Conservation (phyloP, 2,329 filamentous ascomycete genomes). For the Penicillium polonicum region DNA sequence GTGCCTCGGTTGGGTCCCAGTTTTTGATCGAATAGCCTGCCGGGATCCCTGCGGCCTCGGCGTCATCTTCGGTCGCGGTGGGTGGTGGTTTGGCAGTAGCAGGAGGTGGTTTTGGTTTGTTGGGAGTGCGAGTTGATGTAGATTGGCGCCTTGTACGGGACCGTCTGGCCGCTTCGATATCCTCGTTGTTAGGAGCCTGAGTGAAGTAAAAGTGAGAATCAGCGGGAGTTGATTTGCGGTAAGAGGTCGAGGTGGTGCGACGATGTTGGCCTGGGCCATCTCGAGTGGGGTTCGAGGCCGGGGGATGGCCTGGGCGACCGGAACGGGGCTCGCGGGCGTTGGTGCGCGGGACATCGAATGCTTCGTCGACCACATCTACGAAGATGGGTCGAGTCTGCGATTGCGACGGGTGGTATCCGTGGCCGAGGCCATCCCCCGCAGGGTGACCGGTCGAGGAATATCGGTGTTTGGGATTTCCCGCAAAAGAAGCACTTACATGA, state of each 20-base stretch:
- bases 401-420: slow-evolving; percentile 29
- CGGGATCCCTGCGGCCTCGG: slow-evolving; percentile 68
- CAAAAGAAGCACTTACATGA: slow-evolving; percentile 65
- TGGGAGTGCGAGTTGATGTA: slow-evolving; percentile 49
- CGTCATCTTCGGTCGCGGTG: slow-evolving; percentile 65
- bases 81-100: slow-evolving; percentile 40
- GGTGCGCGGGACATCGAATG: slow-evolving; percentile 49
- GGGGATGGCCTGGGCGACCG: slow-evolving; percentile 24
- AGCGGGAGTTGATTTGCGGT: slow-evolving; percentile 46
- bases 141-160: slow-evolving; percentile 56
- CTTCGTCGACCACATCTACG: slow-evolving; percentile 57
- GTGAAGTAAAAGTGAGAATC: slow-evolving; percentile 53
- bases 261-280: slow-evolving; percentile 20
- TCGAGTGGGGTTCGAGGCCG: slow-evolving; percentile 23
- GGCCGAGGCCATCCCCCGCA: slow-evolving; percentile 31
- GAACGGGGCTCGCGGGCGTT: slow-evolving; percentile 48
- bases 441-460: slow-evolving; percentile 47
- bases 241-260: slow-evolving; percentile 36
- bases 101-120: slow-evolving; percentile 43
- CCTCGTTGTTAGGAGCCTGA: slow-evolving; percentile 58
- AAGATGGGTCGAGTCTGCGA: slow-evolving; percentile 55
- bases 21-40: slow-evolving; percentile 93
- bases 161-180: slow-evolving; percentile 49
- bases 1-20: slow-evolving; percentile 93
- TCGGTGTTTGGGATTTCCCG: slow-evolving; percentile 42